A percentile compares a stretch with the other conserved stretches of the same genome.
Evolutionary conservation across 768 basidiomycete genomes (phyloP).

Genomic region (Cyclocybe cylindracea): DNA sequence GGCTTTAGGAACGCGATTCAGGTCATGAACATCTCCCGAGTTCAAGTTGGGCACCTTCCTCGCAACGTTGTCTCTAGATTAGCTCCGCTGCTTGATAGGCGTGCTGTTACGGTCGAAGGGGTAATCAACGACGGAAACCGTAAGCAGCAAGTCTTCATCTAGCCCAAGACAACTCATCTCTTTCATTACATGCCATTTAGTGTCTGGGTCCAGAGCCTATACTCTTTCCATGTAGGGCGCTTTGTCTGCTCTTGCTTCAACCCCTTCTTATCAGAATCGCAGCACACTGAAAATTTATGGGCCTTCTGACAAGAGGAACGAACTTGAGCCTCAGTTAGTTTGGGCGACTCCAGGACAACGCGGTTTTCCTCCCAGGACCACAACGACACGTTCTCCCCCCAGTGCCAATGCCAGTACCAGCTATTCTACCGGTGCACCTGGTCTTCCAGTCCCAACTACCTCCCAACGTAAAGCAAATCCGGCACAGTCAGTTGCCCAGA

Average conservation of each 20-base stretch:
- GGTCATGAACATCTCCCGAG: constrained; percentile 73
- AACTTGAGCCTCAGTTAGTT: constrained; percentile 63
- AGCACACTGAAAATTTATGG: constrained; percentile 78
- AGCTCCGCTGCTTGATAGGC: constrained; percentile 70
- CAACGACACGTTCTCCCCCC: constrained; percentile 17
- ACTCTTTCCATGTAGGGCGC: constrained; percentile 60
- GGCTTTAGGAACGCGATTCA: constrained; percentile 69
- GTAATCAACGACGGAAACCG: constrained; percentile 67
- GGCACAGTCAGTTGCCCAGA: constrained; percentile 35
- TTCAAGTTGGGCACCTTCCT: constrained; percentile 83
- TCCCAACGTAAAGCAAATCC: constrained; percentile 15
- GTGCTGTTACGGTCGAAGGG: constrained; percentile 71
- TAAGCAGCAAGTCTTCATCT: constrained; percentile 25
- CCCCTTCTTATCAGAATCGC: neutral
- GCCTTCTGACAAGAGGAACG: constrained; percentile 53
- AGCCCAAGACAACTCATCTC: constrained; percentile 5
- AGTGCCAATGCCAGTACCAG: neutral
- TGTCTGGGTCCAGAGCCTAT: constrained; percentile 46
- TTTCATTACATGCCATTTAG: constrained; percentile 19
- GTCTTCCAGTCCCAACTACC: constrained; percentile 5
- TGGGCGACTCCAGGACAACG: constrained; percentile 77
- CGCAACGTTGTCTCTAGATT: constrained; percentile 57
- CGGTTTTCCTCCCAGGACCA: constrained; percentile 45
- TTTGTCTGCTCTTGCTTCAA: neutral
- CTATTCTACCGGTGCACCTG: neutral